phyloP scores from a whole-genome alignment of 1,139 yeast genomes.

The Pichia sp. region DNA sequence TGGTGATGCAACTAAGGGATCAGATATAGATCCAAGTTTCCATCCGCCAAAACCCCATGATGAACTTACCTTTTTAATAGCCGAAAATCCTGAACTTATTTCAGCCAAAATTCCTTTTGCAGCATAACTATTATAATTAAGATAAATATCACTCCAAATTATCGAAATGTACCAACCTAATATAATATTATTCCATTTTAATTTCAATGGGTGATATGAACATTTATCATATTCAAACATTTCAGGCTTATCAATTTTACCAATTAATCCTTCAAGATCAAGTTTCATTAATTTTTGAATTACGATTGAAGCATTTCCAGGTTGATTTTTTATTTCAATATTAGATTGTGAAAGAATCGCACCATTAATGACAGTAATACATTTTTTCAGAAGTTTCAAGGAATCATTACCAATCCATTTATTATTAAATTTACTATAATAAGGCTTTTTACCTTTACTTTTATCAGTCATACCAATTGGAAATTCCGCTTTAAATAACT shows the following conservation, averaged over 20 bases:
- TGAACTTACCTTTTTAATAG: conserved; percentile 40
- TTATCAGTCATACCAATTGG: conserved; percentile 61
- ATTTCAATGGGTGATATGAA: conserved; percentile 43
- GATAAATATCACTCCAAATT: conserved; percentile 60
- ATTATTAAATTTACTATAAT: conserved; percentile 41
- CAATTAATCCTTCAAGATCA: conserved; percentile 19
- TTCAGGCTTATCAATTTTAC: conserved; percentile 29
- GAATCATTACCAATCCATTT: conserved; percentile 61
- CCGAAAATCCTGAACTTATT: conserved; percentile 37
- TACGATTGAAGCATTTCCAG: conserved; percentile 14
- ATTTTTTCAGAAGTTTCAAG: conserved; percentile 38
- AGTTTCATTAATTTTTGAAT: conserved; percentile 19
- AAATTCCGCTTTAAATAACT: conserved; percentile 33
- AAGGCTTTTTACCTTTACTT: conserved; percentile 53
- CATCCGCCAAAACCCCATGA: conserved; percentile 35
- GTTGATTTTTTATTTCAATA: conserved; percentile 1
- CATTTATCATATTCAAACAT: conserved; percentile 31
- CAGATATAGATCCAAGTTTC: conserved; percentile 5
- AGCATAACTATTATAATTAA: conserved; percentile 31
- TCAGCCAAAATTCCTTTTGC: conserved; percentile 22
- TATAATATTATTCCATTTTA: conserved; percentile 57
- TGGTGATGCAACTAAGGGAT: neutral
- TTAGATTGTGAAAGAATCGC: conserved; percentile 36
- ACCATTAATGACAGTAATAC: conserved; percentile 30
- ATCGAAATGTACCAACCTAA: conserved; percentile 74